These are phyloP conservation scores for Thalassiosira mediterranea DNA, from an alignment of 352 stramenopile genomes.

Conservation along the genomic window DNA sequence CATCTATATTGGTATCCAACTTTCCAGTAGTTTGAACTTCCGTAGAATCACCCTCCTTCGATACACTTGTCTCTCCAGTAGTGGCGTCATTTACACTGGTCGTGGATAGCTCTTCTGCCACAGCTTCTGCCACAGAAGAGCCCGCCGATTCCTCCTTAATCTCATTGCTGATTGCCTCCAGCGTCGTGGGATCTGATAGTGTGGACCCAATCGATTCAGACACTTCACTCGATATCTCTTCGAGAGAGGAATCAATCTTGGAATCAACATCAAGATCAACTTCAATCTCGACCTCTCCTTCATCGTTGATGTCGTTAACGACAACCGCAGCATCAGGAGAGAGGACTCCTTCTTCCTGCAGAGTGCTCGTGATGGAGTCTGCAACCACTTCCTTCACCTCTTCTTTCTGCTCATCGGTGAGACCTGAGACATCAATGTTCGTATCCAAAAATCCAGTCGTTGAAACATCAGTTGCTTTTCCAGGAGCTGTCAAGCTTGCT, in stretches of 20 bases:
- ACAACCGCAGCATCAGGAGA: constrained; percentile 15
- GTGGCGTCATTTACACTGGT: constrained; percentile 17
- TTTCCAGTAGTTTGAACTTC: constrained; percentile 23
- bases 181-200: not conserved
- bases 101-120: constrained; percentile 25
- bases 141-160: constrained; percentile 24
- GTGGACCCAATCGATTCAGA: not conserved
- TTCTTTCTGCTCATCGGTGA: constrained; percentile 22
- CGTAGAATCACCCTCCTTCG: constrained; percentile 1
- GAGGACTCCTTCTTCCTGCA: constrained; percentile 14
- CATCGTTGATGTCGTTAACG: constrained; percentile 21
- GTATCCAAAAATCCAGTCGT: constrained; percentile 18
- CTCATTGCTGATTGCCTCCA: not conserved
- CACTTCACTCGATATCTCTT: constrained; percentile 8
- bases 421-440: constrained; percentile 20
- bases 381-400: constrained; percentile 13
- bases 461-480: constrained; percentile 1
- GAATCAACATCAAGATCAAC: constrained; percentile 10
- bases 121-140: constrained; percentile 30
- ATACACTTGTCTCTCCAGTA: constrained; percentile 16
- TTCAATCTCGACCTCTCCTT: constrained; percentile 23
- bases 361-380: constrained; percentile 14
- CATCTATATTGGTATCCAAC: constrained; percentile 44
- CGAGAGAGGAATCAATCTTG: constrained; percentile 7
- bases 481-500: constrained; percentile 2